phyloP scores from a whole-genome alignment of 768 basidiomycete species.

The Tulasnella sp. region DNA sequence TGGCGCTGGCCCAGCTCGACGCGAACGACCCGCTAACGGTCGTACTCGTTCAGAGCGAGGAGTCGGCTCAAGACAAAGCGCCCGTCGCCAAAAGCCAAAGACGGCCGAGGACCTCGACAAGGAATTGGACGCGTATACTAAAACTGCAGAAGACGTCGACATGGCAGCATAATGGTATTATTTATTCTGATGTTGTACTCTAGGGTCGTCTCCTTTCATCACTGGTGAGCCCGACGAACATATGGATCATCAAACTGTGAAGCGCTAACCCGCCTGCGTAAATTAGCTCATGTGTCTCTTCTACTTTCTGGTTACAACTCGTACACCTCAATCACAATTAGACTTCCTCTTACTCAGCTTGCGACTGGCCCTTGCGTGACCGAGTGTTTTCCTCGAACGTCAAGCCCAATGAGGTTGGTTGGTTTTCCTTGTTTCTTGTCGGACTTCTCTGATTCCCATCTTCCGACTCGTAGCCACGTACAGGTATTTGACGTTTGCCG shows the following conservation, averaged over 20 bases:
- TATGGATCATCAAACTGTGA: neutral
- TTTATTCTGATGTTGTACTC: neutral
- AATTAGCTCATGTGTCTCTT: neutral
- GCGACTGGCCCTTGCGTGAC: constrained; percentile 5
- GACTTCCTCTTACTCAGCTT: neutral
- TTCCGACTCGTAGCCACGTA: neutral
- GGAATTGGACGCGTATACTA: constrained; percentile 64
- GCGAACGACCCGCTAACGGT: neutral
- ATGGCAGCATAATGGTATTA: constrained; percentile 29
- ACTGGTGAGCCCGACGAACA: neutral
- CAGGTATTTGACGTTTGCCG: neutral
- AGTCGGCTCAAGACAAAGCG: constrained; percentile 38
- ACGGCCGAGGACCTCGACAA: constrained; percentile 84
- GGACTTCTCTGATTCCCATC: neutral
- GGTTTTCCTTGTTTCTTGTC: no score
- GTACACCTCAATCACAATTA: constrained; percentile 14
- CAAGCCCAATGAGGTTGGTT: neutral
- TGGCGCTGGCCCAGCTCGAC: neutral
- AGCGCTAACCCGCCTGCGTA: neutral
- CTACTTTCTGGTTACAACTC: constrained; percentile 4
- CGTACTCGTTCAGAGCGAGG: constrained; percentile 37
- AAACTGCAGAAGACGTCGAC: constrained; percentile 19
- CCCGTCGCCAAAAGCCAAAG: constrained; percentile 55
- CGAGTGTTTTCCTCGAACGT: neutral
- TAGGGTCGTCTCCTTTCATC: neutral